A percentile compares a stretch with the other conserved stretches of the same genome.
These are phyloP conservation scores for Pyricularia grisea DNA, from an alignment of 2,329 filamentous ascomycete genomes.

Conservation along the genomic window DNA sequence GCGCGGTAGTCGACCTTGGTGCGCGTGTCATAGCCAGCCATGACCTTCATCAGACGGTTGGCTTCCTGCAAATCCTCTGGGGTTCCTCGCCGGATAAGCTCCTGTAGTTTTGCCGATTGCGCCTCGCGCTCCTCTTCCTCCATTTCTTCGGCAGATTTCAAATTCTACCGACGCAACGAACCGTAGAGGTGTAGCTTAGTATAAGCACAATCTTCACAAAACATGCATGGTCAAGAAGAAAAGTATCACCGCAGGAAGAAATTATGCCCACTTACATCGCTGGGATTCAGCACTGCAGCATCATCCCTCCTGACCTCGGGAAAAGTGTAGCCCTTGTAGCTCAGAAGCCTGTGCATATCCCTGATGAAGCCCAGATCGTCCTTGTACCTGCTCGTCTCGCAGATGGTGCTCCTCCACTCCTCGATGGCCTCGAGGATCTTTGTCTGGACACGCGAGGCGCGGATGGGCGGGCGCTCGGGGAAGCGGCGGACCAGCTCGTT, in stretches of 20 bases:
- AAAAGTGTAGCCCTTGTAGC: conserved; percentile 96
- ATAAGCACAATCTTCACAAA: neutral
- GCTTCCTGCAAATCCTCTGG: conserved; percentile 94
- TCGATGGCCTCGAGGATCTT: conserved; percentile 94
- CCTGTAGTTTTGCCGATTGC: conserved; percentile 96
- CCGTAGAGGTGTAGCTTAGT: conserved; percentile 15
- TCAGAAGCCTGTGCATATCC: conserved; percentile 92
- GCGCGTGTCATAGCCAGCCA: conserved; percentile 93
- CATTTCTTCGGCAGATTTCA: conserved; percentile 97
- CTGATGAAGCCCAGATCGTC: conserved; percentile 93
- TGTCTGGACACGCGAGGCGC: conserved; percentile 76
- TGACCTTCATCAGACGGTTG: conserved; percentile 96
- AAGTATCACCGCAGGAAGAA: neutral
- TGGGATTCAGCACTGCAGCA: conserved; percentile 92
- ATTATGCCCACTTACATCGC: conserved; percentile 59
- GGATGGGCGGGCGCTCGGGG: conserved; percentile 82
- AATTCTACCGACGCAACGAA: conserved; percentile 50
- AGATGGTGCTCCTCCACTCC: conserved; percentile 97
- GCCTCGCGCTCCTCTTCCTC: conserved; percentile 92
- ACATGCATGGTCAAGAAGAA: neutral
- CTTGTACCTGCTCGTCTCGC: conserved; percentile 94
- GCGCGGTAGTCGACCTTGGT: conserved; percentile 96
- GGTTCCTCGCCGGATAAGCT: conserved; percentile 83
- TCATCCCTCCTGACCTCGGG: conserved; percentile 88
- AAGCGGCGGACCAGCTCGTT: conserved; percentile 96